Base-by-base conservation (phyloP, 1,284 basidiomycete genomes). In the Tilletia setariae region DNA sequence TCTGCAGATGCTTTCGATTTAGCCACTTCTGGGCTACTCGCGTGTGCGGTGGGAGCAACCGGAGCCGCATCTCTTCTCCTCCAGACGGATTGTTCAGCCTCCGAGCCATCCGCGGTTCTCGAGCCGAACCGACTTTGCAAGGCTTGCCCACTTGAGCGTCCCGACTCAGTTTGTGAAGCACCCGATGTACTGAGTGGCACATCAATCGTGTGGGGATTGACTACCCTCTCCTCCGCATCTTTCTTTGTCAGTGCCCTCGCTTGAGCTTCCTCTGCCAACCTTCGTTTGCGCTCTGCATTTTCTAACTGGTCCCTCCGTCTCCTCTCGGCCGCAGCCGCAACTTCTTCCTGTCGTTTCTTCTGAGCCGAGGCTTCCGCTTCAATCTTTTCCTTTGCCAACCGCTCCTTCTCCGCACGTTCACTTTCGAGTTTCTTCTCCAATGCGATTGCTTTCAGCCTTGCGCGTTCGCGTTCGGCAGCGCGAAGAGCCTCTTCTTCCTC, bases 401-500 rank as follows among this genome's bases (percentile, higher is more conserved):
- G 47, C 35, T 62, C 65, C 65, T 66, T 66, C 59, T 25, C 65
- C 30, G 30, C 35, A 30, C 53, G 44, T 21, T 59, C 68, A 19
- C 35, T 77, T 44, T 72, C 70, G 59, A 79, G 64, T 63, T 73
- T 72, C 66, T 78, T 72, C 63, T 80, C 79, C 21, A 80, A 73
- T 1, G 76, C 78, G 8, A 74, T 67, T 6, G 80, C 80, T 51
- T 80, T 79, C 46, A 73, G 72, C 28, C 74, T 70, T 40, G 80
- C 80, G 35, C 80, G 74, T 63, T 80, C 76, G 16, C 72, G 76
- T 67, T 81, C 73, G 2, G 73, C 74, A 44, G 73, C 66, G 46
- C 79, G 70, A 15, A 68, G 69, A 15, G 67, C 69, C 67, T 81
- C 79, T 49, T 81, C 79, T 49, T 81, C 78, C 44, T 80, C 71